These are phyloP conservation scores for Multifurca ochricompacta DNA, from an alignment of 768 basidiomycete species.

Conservation along the genomic window DNA sequence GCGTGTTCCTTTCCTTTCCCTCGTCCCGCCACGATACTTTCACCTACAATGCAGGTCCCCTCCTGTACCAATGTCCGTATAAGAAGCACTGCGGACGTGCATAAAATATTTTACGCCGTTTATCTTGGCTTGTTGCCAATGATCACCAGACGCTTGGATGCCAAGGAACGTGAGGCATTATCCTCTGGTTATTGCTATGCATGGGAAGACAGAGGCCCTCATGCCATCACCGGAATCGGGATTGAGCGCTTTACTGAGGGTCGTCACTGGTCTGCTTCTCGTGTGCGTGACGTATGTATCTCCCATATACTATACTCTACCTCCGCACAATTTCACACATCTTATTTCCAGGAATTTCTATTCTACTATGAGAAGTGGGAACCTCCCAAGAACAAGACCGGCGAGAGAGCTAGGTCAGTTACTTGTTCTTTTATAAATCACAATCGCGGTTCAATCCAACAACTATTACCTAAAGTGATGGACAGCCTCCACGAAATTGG, in stretches of 20 bases:
- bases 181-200: constrained; percentile 75
- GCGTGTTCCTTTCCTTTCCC: constrained; percentile 14
- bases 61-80: constrained; percentile 71
- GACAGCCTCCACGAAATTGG: constrained; percentile 35
- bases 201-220: constrained; percentile 83
- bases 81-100: constrained; percentile 71
- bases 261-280: constrained; percentile 80
- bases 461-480: constrained; percentile 25
- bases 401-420: constrained; percentile 24
- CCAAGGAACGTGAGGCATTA: constrained; percentile 63
- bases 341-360: constrained; percentile 39
- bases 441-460: constrained; percentile 16
- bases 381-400: constrained; percentile 32
- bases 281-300: constrained; percentile 44
- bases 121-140: constrained; percentile 60
- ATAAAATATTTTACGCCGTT: constrained; percentile 74
- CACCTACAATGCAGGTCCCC: constrained; percentile 57
- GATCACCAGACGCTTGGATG: constrained; percentile 75
- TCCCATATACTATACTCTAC: neutral
- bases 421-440: constrained; percentile 14
- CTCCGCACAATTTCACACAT: constrained; percentile 10
- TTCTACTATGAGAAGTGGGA: constrained; percentile 47
- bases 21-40: constrained; percentile 21
- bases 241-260: constrained; percentile 81
- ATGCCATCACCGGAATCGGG: constrained; percentile 68